These are phyloP conservation scores for Cicer judaicum DNA, from an alignment of 306 rosid species.

Conservation along the genomic window DNA sequence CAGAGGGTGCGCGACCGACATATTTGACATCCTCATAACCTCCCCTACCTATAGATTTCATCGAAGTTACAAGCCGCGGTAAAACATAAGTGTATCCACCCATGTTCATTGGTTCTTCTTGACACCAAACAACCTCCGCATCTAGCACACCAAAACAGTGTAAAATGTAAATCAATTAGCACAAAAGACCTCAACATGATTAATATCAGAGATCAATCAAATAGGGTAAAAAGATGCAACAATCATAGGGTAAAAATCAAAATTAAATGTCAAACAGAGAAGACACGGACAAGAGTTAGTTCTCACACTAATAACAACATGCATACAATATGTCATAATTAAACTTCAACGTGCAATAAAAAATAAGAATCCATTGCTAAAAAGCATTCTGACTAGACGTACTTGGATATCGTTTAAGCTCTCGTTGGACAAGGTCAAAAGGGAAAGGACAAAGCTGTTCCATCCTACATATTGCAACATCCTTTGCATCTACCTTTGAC, in stretches of 20 bases:
- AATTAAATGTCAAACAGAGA: neutral
- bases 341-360: neutral
- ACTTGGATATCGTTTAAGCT: conserved; percentile 94
- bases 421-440: conserved; percentile 81
- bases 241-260: neutral
- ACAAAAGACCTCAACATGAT: neutral
- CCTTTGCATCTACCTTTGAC: conserved; percentile 66
- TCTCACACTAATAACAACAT: neutral
- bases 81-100: conserved; percentile 75
- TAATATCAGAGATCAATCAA: conserved; percentile 3
- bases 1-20: conserved; percentile 89
- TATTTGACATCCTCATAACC: conserved; percentile 72
- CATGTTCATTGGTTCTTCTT: conserved; percentile 98
- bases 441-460: conserved; percentile 98
- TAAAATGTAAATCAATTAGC: neutral
- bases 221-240: neutral
- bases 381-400: conserved; percentile 42
- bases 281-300: neutral
- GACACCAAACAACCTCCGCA: conserved; percentile 96
- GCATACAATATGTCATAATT: neutral
- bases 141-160: conserved; percentile 54
- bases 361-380: neutral
- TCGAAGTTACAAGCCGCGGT: conserved; percentile 74
- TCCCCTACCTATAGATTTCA: conserved; percentile 79
- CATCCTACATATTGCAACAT: conserved; percentile 92